Evolutionary conservation across 345 rosid species (phyloP).

Genomic region (Pistacia integerrima): DNA sequence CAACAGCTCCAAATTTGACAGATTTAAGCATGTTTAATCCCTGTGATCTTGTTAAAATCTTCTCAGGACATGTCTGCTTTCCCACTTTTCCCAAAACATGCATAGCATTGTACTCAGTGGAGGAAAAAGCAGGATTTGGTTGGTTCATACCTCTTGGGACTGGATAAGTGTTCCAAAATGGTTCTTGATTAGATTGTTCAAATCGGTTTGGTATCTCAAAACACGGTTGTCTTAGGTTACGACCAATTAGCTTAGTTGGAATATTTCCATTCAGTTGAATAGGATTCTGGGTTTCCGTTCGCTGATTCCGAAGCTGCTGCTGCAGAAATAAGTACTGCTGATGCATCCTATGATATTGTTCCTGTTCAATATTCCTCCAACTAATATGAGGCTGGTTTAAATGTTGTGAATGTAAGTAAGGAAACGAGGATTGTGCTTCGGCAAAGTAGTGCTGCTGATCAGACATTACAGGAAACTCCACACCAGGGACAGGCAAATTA

Average conservation of each 20-base stretch:
- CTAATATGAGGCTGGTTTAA: slow-evolving; percentile 42
- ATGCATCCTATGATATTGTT: slow-evolving; percentile 43
- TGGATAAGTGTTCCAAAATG: slow-evolving; percentile 40
- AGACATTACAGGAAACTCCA: slow-evolving; percentile 44
- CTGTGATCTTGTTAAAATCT: slow-evolving; percentile 62
- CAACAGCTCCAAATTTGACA: slow-evolving; percentile 47
- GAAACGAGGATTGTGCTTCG: slow-evolving; percentile 41
- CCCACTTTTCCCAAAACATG: slow-evolving; percentile 42
- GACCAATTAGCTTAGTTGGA: slow-evolving; percentile 28
- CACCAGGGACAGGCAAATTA: slow-evolving; percentile 36
- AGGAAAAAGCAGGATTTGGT: slow-evolving; percentile 25
- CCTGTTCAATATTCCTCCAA: slow-evolving; percentile 55
- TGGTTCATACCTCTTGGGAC: slow-evolving; percentile 43
- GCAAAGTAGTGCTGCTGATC: slow-evolving; percentile 53
- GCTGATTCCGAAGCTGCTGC: slow-evolving; percentile 48
- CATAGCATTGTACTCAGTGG: slow-evolving; percentile 26
- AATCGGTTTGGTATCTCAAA: slow-evolving; percentile 42
- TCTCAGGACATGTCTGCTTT: slow-evolving; percentile 55
- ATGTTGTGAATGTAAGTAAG: slow-evolving; percentile 43
- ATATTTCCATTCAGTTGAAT: slow-evolving; percentile 36
- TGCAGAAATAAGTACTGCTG: slow-evolving; percentile 46
- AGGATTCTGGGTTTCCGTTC: slow-evolving; percentile 40
- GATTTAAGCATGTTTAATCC: slow-evolving; percentile 50
- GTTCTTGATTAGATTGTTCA: slow-evolving; percentile 52
- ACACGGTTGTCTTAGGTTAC: slow-evolving; percentile 44